Evolutionary conservation across 306 rosid species (phyloP), one percentile per base, ranked within the genome.

Genomic region (Medicago lupulina): DNA sequence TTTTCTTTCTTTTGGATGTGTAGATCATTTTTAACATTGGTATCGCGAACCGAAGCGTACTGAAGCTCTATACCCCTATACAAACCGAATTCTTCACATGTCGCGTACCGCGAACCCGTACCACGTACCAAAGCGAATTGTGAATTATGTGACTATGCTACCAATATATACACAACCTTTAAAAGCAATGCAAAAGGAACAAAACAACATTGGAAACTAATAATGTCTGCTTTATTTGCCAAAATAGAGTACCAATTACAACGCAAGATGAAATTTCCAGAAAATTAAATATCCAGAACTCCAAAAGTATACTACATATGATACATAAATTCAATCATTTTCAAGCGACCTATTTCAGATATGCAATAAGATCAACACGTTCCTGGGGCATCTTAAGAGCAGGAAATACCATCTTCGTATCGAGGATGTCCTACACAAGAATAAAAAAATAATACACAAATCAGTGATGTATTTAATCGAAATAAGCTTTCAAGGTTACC

Each of bases 381-480:
- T 94, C 98, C 86, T 94, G 88, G 1, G 98, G 98, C 86, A 91
- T 94, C 94, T 94, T 94, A 65, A 94, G 86, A 60, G 97, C 98
- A 3, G 98, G 96, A 79, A 94, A 94, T 0, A 94, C 98, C 97
- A 94, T 94, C 91, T 94, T 94, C 0, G 98, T 91, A 60, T 97
- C 98, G 2, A 97, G 98, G 75, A 94, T 88, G 77, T 89, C 90
- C 96, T 92, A 91, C 90, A 83, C 3, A 72, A 14, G 28, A 34
- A 57, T 4, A 39, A 68, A 43, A 50, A 68, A 43, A 49, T 5
- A 19, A 63, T n/a, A 36, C 46, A 23, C 19, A 44, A 15, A 73
- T 76, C 77, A 84, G 62, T 57, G 39, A 44, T 43, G 55, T 15
- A 16, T 7, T 13, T 12, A 31, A 11, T 21, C 8, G 13, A 67